phyloP scores from a whole-genome alignment of 805 yeast species.

The Candida glaebosa region DNA sequence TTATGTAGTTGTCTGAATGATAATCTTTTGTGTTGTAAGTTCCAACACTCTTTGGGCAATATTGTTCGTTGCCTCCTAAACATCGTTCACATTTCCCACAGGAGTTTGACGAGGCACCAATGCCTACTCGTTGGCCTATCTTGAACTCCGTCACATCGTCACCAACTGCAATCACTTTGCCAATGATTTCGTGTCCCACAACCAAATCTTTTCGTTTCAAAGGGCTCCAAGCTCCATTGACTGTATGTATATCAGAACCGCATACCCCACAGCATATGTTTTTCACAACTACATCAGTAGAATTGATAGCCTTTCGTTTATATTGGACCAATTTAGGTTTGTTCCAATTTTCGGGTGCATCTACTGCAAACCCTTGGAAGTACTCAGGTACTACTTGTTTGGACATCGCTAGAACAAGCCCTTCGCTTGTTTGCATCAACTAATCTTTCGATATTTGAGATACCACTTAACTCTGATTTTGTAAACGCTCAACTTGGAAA shows the following conservation, averaged over 20 bases:
- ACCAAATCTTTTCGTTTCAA: conserved; percentile 30
- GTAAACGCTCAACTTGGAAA: no score
- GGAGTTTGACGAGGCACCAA: conserved; percentile 65
- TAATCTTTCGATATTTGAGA: no score
- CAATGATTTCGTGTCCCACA: conserved; percentile 65
- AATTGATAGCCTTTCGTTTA: conserved; percentile 21
- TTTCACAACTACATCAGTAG: conserved; percentile 51
- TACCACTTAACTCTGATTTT: no score
- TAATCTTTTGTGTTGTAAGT: conserved; percentile 52
- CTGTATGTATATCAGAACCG: conserved; percentile 57
- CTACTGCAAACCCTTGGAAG: conserved; percentile 32
- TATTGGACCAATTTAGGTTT: conserved; percentile 27
- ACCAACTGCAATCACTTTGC: conserved; percentile 58
- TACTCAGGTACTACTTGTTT: conserved; percentile 14
- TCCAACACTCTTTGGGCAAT: conserved; percentile 46
- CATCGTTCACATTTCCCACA: conserved; percentile 63
- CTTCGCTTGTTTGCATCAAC: no score
- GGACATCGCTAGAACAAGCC: no score
- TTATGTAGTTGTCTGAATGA: conserved; percentile 22
- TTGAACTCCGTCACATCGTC: conserved; percentile 44
- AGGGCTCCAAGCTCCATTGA: conserved; percentile 50
- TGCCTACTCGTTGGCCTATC: conserved; percentile 74
- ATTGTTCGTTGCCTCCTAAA: conserved; percentile 31
- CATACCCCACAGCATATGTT: conserved; percentile 63
- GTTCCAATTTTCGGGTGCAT: conserved; percentile 25